Evolutionary conservation across 768 basidiomycete genomes (phyloP).

Genomic region (Arthromyces matolae): DNA sequence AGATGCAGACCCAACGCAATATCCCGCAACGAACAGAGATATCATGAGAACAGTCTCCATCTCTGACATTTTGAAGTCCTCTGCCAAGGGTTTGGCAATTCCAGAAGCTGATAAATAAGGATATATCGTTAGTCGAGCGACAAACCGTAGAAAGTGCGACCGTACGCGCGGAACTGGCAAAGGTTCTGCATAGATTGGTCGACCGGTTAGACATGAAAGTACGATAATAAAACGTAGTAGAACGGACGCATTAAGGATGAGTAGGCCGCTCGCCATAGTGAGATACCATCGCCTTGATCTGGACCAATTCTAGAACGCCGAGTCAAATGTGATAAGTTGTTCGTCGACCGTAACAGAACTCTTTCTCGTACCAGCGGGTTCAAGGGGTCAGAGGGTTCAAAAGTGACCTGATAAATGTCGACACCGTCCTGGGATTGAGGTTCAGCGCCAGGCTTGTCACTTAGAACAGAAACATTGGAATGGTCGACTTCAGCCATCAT

Average conservation of each 20-base stretch:
- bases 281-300: constrained; percentile 44
- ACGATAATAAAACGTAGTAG: not conserved
- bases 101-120: constrained; percentile 38
- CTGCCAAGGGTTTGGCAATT: constrained; percentile 39
- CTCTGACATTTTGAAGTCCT: constrained; percentile 44
- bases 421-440: constrained; percentile 7
- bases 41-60: constrained; percentile 54
- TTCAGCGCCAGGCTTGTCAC: constrained; percentile 3
- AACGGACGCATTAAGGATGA: constrained; percentile 54
- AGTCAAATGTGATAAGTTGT: no score
- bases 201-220: not conserved
- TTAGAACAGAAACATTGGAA: constrained; percentile 2
- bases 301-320: constrained; percentile 45
- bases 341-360: no score
- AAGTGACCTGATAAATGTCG: constrained; percentile 33
- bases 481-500: constrained; percentile 8
- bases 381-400: constrained; percentile 36
- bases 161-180: constrained; percentile 56
- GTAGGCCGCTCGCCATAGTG: constrained; percentile 36
- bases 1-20: constrained; percentile 52
- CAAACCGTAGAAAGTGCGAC: constrained; percentile 8
- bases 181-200: constrained; percentile 41
- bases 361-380: constrained; percentile 54
- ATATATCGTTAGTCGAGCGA: not conserved
- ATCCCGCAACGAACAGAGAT: constrained; percentile 67